These are phyloP conservation scores for Coffea humblotiana DNA, from an alignment of 305 asterid genomes.

Conservation along the genomic window DNA sequence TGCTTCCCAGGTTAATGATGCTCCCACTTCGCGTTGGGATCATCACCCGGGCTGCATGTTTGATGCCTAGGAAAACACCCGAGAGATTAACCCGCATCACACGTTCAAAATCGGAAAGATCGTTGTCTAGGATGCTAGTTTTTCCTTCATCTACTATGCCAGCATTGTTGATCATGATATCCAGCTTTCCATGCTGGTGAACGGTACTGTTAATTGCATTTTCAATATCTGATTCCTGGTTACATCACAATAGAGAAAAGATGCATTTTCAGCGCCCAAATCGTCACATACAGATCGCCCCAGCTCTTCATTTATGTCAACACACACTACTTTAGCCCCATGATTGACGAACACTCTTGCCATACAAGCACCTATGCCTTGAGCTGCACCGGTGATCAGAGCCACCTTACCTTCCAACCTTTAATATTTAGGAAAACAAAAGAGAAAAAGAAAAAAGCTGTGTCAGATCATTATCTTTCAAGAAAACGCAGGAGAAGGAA, in stretches of 20 bases:
- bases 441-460: not conserved
- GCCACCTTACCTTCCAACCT: constrained; percentile 62
- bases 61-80: constrained; percentile 49
- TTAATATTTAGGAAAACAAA: not conserved
- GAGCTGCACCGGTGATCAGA: constrained; percentile 54
- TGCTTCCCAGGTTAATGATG: constrained; percentile 43
- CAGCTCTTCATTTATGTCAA: constrained; percentile 34
- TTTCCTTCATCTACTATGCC: constrained; percentile 21
- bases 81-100: constrained; percentile 38
- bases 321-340: constrained; percentile 55
- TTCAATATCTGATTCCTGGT: constrained; percentile 39
- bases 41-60: constrained; percentile 54
- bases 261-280: constrained; percentile 29
- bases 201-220: constrained; percentile 42
- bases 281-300: constrained; percentile 30
- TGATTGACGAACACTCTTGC: constrained; percentile 41
- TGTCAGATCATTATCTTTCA: not conserved
- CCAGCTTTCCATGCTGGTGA: constrained; percentile 46
- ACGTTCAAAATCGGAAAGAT: constrained; percentile 32
- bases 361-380: constrained; percentile 55
- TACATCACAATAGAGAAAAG: constrained; percentile 47
- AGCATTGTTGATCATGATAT: constrained; percentile 68
- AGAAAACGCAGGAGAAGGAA: not conserved
- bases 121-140: constrained; percentile 27
- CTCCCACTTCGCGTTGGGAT: constrained; percentile 36